These are phyloP conservation scores for Chaetomium cochliodes DNA, from an alignment of 495 filamentous ascomycete species.

Conservation along the genomic window DNA sequence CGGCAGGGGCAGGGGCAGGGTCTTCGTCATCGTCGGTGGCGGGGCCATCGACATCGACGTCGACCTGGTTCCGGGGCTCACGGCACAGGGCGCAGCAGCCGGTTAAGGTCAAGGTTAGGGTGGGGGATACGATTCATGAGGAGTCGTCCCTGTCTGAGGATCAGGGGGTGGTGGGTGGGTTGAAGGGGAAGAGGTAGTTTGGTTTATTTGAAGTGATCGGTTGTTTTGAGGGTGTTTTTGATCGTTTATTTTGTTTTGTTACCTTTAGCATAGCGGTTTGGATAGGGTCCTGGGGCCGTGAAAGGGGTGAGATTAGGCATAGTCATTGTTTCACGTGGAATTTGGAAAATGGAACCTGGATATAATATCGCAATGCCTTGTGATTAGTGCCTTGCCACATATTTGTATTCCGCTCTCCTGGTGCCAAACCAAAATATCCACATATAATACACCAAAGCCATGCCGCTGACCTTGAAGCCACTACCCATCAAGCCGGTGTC, in stretches of 20 bases:
- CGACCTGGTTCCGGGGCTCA: conserved; percentile 13
- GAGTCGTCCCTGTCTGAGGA: conserved; percentile 35
- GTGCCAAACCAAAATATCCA: neutral
- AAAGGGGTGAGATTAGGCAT: too few species aligned
- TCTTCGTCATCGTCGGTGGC: neutral
- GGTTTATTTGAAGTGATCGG: neutral
- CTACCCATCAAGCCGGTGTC: neutral
- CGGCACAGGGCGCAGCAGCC: conserved; percentile 23
- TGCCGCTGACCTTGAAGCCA: neutral
- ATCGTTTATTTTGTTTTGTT: too few species aligned
- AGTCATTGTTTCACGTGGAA: too few species aligned
- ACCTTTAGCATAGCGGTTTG: too few species aligned
- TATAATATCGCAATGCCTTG: too few species aligned
- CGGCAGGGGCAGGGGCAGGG: too few species aligned
- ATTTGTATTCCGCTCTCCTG: neutral
- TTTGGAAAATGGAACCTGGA: too few species aligned
- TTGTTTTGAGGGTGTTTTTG: too few species aligned
- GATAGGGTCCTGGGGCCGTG: too few species aligned
- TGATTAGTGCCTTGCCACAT: too few species aligned
- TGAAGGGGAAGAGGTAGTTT: conserved; percentile 23
- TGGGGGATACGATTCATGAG: conserved; percentile 63
- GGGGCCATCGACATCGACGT: neutral
- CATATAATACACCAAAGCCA: neutral
- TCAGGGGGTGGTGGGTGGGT: too few species aligned
- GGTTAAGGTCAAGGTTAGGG: conserved; percentile 35